Evolutionary conservation across 2,329 filamentous ascomycete species (phyloP).

Genomic region (Triangularia verruculosa): DNA sequence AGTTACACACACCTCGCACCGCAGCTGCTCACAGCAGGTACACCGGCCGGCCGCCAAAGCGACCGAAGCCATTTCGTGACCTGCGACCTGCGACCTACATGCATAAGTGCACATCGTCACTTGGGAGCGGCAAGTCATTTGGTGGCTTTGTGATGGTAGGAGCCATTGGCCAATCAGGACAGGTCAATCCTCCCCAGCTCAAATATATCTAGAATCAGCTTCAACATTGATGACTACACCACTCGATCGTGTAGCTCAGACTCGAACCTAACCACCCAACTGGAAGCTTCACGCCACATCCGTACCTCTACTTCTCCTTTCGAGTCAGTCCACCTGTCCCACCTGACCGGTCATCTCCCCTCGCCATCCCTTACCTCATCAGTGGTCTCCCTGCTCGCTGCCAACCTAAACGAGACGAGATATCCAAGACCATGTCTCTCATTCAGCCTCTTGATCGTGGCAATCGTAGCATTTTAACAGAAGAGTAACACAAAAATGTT

Average conservation of each 20-base stretch:
- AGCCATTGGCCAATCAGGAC: background rate
- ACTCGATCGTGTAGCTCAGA: background rate
- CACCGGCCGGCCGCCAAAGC: background rate
- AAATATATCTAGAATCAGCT: background rate
- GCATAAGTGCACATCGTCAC: background rate
- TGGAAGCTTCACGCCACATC: background rate
- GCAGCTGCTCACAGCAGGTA: background rate
- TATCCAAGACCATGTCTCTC: background rate
- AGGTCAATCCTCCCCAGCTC: too few relatives aligned
- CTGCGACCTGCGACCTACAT: slow-evolving; percentile 2
- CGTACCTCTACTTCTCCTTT: background rate
- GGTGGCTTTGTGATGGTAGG: background rate
- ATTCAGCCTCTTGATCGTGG: background rate
- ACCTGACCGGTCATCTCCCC: background rate
- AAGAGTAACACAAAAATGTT: background rate
- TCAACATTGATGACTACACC: background rate
- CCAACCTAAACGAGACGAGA: background rate
- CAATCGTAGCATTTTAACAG: background rate
- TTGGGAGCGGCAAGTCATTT: background rate
- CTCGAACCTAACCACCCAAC: background rate
- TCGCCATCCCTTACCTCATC: background rate
- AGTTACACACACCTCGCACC: background rate
- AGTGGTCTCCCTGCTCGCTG: background rate
- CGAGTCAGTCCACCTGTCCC: background rate
- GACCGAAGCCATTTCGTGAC: background rate